Evolutionary conservation across 179 eudicot genomes (phyloP).

Genomic region (Vitellaria paradoxa): DNA sequence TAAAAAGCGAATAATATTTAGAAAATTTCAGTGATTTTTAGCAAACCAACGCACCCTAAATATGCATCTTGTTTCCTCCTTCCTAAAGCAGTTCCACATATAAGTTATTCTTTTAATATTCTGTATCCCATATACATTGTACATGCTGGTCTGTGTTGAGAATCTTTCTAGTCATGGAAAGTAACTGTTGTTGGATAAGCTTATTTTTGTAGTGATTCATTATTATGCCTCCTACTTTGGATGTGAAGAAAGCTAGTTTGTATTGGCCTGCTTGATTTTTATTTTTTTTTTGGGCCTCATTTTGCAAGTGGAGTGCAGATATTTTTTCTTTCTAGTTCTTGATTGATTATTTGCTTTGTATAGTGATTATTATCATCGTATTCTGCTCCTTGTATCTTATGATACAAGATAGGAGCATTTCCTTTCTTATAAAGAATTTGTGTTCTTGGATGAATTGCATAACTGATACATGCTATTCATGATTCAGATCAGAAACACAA

Average conservation of each 20-base stretch:
- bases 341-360: slow-evolving; percentile 1
- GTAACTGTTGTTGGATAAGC: background rate
- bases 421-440: background rate
- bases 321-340: background rate
- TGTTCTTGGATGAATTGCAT: background rate
- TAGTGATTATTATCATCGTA: background rate
- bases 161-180: background rate
- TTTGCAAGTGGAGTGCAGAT: background rate
- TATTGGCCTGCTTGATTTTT: too few species aligned
- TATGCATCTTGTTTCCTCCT: too few species aligned
- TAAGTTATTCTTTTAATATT: too few species aligned
- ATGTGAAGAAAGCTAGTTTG: background rate
- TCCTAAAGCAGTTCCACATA: too few species aligned
- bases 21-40: too few species aligned
- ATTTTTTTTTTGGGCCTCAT: too few species aligned
- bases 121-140: too few species aligned
- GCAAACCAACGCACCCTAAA: too few species aligned
- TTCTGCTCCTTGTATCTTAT: background rate
- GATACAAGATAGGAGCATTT: background rate
- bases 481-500: slow-evolving; percentile 50
- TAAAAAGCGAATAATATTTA: too few species aligned
- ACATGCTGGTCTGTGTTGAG: background rate
- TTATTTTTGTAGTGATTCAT: background rate
- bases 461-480: background rate
- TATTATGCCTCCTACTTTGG: background rate